A percentile compares a stretch with the other conserved stretches of the same genome.
Conservation (phyloP, 306 rosid species). For the Gleditsia sinensis region DNA sequence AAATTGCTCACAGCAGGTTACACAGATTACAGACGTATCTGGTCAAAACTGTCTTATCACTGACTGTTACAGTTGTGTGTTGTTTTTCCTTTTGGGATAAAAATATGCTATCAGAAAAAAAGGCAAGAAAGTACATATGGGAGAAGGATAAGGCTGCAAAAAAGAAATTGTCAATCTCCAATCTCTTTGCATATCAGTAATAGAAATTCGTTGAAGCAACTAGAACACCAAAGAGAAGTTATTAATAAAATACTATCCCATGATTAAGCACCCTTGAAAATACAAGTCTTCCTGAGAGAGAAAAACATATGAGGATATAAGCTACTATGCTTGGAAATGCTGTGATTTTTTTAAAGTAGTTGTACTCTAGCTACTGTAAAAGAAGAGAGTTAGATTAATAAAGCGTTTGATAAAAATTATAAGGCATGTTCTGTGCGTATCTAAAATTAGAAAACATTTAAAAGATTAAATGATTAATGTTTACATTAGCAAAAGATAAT, state of each 20-base stretch:
- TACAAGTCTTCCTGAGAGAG: too few relatives aligned
- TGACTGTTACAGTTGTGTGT: background rate
- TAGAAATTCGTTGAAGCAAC: too few relatives aligned
- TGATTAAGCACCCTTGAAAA: background rate
- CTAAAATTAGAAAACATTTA: background rate
- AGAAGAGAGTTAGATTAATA: background rate
- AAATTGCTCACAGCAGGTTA: background rate
- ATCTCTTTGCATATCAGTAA: too few relatives aligned
- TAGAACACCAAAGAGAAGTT: background rate
- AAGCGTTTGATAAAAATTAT: background rate
- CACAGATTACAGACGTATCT: constrained; percentile 6
- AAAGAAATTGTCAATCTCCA: background rate
- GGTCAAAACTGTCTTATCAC: constrained; percentile 10
- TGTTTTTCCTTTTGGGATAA: too few relatives aligned
- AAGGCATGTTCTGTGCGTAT: background rate
- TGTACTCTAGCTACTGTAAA: background rate
- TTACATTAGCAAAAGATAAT: background rate
- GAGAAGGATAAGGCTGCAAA: background rate
- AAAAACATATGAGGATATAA: too few relatives aligned
- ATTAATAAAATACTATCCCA: background rate
- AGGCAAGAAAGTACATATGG: too few relatives aligned
- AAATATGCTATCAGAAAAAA: too few relatives aligned
- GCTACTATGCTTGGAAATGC: background rate
- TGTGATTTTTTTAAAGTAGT: background rate
- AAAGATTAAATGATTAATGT: background rate